Evolutionary conservation across 1,139 yeast species (phyloP).

Genomic region (Casaregolazyma suthepensis): DNA sequence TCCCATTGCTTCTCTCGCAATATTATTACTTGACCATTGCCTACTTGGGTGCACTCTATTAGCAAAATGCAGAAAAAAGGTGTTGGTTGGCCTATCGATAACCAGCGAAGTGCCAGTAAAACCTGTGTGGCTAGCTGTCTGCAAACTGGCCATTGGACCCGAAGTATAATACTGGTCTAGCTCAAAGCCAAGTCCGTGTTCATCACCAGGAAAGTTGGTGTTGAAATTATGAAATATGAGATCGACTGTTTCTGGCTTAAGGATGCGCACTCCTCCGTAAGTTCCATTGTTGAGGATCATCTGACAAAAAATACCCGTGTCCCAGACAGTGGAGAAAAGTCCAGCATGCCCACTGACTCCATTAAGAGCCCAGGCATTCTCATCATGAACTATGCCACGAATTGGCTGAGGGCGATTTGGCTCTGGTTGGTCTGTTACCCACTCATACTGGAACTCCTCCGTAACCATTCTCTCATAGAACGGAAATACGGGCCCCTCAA

Average conservation of each 20-base stretch:
- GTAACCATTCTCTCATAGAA: constrained; percentile 13
- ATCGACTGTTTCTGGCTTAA: constrained; percentile 12
- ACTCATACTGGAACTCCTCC: constrained; percentile 12
- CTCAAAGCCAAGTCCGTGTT: constrained; percentile 20
- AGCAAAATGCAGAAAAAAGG: constrained; percentile 15
- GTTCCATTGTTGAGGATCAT: constrained; percentile 18
- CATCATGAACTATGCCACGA: constrained; percentile 19
- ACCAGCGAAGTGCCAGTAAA: constrained; percentile 21
- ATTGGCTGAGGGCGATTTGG: constrained; percentile 18
- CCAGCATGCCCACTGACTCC: constrained; percentile 22
- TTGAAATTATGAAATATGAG: constrained; percentile 14
- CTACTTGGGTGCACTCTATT: constrained; percentile 18
- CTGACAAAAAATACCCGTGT: constrained; percentile 15
- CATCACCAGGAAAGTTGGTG: constrained; percentile 12
- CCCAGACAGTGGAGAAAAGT: constrained; percentile 17
- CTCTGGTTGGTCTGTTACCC: constrained; percentile 8
- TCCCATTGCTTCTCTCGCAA: constrained; percentile 12
- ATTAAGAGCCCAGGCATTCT: constrained; percentile 16
- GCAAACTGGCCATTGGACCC: constrained; percentile 13
- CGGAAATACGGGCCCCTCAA: neutral
- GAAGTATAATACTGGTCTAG: constrained; percentile 16
- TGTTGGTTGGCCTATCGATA: constrained; percentile 12
- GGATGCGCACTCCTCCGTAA: constrained; percentile 10
- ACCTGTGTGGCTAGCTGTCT: constrained; percentile 19
- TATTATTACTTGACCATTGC: constrained; percentile 13